phyloP scores from a whole-genome alignment of 768 basidiomycete species.

The Symmetrospora coprosmae region DNA sequence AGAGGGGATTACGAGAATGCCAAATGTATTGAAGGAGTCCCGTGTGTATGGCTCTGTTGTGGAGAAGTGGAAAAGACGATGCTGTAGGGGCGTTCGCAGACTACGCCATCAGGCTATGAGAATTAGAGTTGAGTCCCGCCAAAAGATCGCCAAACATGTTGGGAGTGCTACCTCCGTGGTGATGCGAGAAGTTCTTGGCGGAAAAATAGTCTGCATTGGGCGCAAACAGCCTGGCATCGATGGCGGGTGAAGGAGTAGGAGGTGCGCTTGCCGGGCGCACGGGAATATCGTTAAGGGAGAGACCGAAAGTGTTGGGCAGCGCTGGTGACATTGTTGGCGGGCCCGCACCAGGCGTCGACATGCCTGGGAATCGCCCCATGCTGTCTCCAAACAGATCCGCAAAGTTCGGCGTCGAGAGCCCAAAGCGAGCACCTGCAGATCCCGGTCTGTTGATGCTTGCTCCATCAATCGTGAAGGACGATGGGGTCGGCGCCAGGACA shows the following conservation, averaged over 20 bases:
- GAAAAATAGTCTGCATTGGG: constrained; percentile 13
- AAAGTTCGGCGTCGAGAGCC: constrained; percentile 12
- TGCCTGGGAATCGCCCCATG: too few species aligned
- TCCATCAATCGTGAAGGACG: not conserved
- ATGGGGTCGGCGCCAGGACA: not conserved
- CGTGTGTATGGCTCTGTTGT: too few species aligned
- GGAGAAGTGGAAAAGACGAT: too few species aligned
- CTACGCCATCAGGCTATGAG: not conserved
- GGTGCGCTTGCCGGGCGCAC: constrained; percentile 16
- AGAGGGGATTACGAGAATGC: too few species aligned
- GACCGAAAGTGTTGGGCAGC: constrained; percentile 15
- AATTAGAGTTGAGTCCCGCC: not conserved
- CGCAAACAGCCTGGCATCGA: not conserved
- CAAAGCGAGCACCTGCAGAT: constrained; percentile 11
- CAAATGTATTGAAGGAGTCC: too few species aligned
- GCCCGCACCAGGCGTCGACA: too few species aligned
- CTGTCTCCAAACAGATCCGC: constrained; percentile 5
- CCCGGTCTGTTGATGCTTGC: constrained; percentile 7
- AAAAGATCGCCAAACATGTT: not conserved
- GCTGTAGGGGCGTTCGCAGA: too few species aligned
- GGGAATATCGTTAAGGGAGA: constrained; percentile 8
- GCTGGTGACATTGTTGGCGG: not conserved
- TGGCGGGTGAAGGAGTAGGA: constrained; percentile 10
- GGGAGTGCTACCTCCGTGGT: too few species aligned
- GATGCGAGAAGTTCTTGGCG: not conserved